phyloP scores from a whole-genome alignment of 352 stramenopile genomes.

The Phytophthora uliginosa region DNA sequence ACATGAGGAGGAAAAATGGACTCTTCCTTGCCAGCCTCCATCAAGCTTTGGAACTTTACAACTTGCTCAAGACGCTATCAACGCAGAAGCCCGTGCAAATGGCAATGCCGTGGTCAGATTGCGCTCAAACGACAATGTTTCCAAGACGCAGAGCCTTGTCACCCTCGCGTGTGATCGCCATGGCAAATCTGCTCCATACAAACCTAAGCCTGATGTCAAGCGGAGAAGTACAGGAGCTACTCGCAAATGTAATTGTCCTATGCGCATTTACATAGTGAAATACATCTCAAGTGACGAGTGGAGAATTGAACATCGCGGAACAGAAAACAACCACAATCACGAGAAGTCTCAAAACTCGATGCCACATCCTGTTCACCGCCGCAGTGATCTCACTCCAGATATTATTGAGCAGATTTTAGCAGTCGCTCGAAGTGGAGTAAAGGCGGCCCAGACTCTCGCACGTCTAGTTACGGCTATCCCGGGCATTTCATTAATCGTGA shows the following conservation, averaged over 20 bases:
- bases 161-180: not conserved
- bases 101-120: too few species aligned
- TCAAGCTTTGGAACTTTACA: not conserved
- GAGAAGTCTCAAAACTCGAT: not conserved
- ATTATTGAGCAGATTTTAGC: too few species aligned
- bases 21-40: not conserved
- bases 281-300: not conserved
- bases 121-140: too few species aligned
- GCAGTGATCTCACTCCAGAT: too few species aligned
- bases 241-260: not conserved
- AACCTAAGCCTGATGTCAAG: not conserved
- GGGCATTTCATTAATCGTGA: too few species aligned
- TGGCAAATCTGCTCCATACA: not conserved
- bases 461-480: too few species aligned
- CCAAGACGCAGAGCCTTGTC: too few species aligned
- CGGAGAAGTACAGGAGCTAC: not conserved
- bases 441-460: too few species aligned
- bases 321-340: not conserved
- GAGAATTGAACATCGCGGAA: not conserved
- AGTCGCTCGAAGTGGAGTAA: too few species aligned
- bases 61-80: too few species aligned
- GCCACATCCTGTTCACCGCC: too few species aligned
- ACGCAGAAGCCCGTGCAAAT: too few species aligned
- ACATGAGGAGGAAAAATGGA: not conserved
- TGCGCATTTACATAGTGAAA: not conserved